phyloP scores from a whole-genome alignment of 2,329 filamentous ascomycete genomes.

The Xylariaceae sp. region DNA sequence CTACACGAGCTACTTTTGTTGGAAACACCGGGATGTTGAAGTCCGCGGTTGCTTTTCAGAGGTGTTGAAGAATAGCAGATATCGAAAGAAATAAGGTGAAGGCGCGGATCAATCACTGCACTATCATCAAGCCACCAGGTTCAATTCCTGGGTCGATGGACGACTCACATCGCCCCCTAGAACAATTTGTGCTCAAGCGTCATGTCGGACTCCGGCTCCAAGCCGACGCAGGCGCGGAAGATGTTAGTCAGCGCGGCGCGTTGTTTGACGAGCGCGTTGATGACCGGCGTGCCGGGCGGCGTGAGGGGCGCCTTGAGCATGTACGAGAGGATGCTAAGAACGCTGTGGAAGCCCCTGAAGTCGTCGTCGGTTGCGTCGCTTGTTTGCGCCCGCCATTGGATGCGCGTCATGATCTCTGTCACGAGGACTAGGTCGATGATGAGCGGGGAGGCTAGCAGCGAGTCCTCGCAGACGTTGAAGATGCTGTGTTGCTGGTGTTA shows the following conservation, averaged over 20 bases:
- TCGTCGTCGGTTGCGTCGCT: constrained; percentile 54
- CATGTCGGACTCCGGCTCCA: constrained; percentile 98
- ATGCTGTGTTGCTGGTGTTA: constrained; percentile 50
- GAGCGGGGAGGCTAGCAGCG: constrained; percentile 86
- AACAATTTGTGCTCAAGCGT: constrained; percentile 98
- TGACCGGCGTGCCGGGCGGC: constrained; percentile 87
- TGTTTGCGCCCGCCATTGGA: constrained; percentile 74
- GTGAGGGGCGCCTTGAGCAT: constrained; percentile 97
- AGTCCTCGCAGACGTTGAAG: constrained; percentile 99
- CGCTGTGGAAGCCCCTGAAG: constrained; percentile 93
- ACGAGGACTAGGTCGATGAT: constrained; percentile 95
- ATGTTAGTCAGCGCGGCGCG: constrained; percentile 93
- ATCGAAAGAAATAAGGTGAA: constrained; percentile 11
- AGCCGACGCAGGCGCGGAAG: constrained; percentile 93
- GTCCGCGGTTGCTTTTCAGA: not conserved
- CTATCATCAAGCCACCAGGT: not conserved
- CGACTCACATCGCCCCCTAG: constrained; percentile 37
- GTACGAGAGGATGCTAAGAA: constrained; percentile 95
- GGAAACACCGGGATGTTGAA: constrained; percentile 19
- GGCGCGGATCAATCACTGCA: not conserved
- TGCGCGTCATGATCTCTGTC: constrained; percentile 97
- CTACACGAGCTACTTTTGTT: not conserved
- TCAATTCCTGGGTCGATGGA: no score
- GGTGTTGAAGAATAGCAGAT: constrained; percentile 13
- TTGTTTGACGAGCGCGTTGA: constrained; percentile 96